Percentiles rank a stretch among this genome's conserved stretches.
Evolutionary conservation across 352 stramenopile species (phyloP).

Genomic region (Phytophthora pisi): DNA sequence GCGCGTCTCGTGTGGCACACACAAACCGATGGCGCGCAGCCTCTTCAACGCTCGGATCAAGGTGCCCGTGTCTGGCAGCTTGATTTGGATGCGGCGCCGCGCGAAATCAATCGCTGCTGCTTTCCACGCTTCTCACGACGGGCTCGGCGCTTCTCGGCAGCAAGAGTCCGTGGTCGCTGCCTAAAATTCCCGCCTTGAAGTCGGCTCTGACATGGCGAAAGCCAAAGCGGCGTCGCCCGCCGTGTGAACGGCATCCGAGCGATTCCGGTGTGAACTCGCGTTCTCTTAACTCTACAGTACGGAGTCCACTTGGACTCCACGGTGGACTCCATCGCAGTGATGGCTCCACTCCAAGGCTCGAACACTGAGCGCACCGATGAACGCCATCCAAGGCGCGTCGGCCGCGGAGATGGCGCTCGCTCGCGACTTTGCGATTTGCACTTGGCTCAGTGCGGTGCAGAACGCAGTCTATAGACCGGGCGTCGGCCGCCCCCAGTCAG

Average conservation of each 20-base stretch:
- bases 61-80: neutral
- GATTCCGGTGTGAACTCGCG: neutral
- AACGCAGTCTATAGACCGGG: slow-evolving; percentile 13
- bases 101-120: neutral
- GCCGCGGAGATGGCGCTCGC: too few relatives aligned
- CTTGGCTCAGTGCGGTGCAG: neutral
- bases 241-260: slow-evolving; percentile 14
- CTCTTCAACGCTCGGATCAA: too few relatives aligned
- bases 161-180: too few relatives aligned
- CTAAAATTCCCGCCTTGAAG: neutral
- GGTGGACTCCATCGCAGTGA: too few relatives aligned
- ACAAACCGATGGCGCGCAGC: too few relatives aligned
- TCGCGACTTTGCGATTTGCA: too few relatives aligned
- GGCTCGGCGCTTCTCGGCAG: neutral
- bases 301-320: too few relatives aligned
- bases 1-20: neutral
- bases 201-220: neutral
- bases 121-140: slow-evolving; percentile 2
- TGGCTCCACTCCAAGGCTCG: neutral
- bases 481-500: slow-evolving; percentile 1
- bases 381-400: slow-evolving; percentile 12
- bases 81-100: slow-evolving; percentile 5
- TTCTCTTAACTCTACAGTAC: slow-evolving; percentile 8
- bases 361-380: slow-evolving; percentile 23
- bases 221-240: neutral